Percentiles rank a stretch among this genome's conserved stretches.
Evolutionary conservation across 1,284 basidiomycete genomes (phyloP).

Genomic region (Heterobasidion irregulare): DNA sequence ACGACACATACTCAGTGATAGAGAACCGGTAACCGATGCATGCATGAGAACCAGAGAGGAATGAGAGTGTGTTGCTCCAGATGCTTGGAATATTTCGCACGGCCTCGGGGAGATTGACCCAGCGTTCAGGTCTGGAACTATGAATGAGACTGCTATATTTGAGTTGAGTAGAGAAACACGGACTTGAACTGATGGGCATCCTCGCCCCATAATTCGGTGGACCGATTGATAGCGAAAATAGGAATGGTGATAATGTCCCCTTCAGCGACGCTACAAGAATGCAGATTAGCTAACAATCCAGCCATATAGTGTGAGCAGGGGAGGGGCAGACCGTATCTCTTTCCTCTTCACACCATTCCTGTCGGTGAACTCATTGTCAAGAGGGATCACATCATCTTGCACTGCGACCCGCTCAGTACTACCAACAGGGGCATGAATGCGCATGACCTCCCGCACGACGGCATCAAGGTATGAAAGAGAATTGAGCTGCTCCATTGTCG

Average conservation of each 20-base stretch:
- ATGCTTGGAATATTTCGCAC: slow-evolving; percentile 43
- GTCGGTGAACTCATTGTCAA: slow-evolving; percentile 21
- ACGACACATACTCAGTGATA: slow-evolving; percentile 43
- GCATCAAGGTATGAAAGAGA: slow-evolving; percentile 52
- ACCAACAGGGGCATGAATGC: slow-evolving; percentile 57
- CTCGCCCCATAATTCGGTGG: slow-evolving; percentile 44
- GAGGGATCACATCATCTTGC: slow-evolving; percentile 38
- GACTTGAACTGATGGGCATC: slow-evolving; percentile 45
- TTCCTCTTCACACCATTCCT: slow-evolving; percentile 18
- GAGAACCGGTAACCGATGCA: slow-evolving; percentile 71
- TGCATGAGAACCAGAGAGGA: slow-evolving; percentile 50
- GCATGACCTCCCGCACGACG: slow-evolving; percentile 63
- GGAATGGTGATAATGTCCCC: slow-evolving; percentile 40
- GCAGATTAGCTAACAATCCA: background rate
- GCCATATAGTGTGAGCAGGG: no score
- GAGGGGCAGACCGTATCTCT: slow-evolving; percentile 16
- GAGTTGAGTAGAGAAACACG: slow-evolving; percentile 4
- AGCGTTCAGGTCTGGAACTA: slow-evolving; percentile 43
- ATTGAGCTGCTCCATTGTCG: slow-evolving; percentile 52
- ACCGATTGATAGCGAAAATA: slow-evolving; percentile 36
- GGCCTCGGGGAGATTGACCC: slow-evolving; percentile 39
- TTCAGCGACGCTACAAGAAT: slow-evolving; percentile 25
- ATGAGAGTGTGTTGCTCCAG: slow-evolving; percentile 51
- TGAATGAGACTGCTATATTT: background rate
- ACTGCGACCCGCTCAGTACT: slow-evolving; percentile 39